These are phyloP conservation scores for baker's yeast (Saccharomyces cerevisiae) DNA, from an alignment of 805 yeast genomes.

Conservation along the genomic window DNA sequence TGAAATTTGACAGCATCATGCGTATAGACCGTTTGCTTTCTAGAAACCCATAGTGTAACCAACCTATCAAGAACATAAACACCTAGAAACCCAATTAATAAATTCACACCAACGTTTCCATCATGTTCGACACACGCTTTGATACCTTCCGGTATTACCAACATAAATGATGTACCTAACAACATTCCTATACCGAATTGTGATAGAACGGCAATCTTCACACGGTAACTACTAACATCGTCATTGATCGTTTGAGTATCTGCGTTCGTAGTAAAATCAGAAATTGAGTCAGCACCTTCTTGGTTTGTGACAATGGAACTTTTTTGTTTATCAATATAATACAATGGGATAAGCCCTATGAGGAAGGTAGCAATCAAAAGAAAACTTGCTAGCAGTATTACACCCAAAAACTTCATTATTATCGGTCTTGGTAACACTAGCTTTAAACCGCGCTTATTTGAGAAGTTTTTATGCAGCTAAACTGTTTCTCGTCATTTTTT, in stretches of 20 bases:
- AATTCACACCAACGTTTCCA: conserved; percentile 38
- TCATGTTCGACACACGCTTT: conserved; percentile 30
- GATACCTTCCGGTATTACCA: conserved; percentile 54
- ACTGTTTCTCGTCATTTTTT: not conserved
- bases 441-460: not conserved
- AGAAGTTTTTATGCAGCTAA: not conserved
- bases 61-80: conserved; percentile 41
- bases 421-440: not conserved
- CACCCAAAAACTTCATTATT: conserved; percentile 1
- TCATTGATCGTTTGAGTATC: not conserved
- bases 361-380: conserved; percentile 21
- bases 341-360: conserved; percentile 25
- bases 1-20: conserved; percentile 3
- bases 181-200: conserved; percentile 49
- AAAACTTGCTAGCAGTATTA: conserved; percentile 9
- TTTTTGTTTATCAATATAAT: conserved; percentile 9
- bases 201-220: conserved; percentile 33
- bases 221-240: conserved; percentile 2
- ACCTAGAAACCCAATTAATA: conserved; percentile 42
- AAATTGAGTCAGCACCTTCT: conserved; percentile 2
- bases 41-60: conserved; percentile 3
- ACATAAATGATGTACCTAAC: conserved; percentile 44
- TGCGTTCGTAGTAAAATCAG: conserved; percentile 3
- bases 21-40: conserved; percentile 9
- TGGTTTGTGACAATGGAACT: not conserved